Evolutionary conservation across 2,329 filamentous ascomycete species (phyloP).

Genomic region (Plenodomus tracheiphilus): DNA sequence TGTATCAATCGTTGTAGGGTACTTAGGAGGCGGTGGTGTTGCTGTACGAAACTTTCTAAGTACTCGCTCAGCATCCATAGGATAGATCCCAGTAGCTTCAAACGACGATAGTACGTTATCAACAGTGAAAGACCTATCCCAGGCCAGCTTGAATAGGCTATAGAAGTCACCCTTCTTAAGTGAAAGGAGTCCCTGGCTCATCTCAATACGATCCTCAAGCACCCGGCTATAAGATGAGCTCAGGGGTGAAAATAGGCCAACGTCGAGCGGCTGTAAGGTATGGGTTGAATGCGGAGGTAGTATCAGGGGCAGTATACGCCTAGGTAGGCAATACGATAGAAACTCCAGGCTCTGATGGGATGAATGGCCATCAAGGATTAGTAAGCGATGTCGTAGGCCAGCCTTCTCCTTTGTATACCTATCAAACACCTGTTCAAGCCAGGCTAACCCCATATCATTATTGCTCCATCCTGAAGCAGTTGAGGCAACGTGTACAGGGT

Average conservation of each 20-base stretch:
- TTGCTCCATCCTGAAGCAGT: background rate
- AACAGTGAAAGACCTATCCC: background rate
- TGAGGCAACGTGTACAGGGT: background rate
- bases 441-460: background rate
- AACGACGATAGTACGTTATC: background rate
- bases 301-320: background rate
- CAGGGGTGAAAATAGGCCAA: background rate
- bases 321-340: background rate
- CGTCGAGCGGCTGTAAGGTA: background rate
- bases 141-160: background rate
- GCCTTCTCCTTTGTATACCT: slow-evolving; percentile 1
- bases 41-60: background rate
- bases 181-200: background rate
- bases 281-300: background rate
- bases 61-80: background rate
- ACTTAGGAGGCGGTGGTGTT: background rate
- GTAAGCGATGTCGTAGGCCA: background rate
- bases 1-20: background rate
- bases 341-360: background rate
- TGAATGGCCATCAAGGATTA: slow-evolving; percentile 1
- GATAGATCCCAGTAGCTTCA: background rate
- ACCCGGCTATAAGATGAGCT: background rate
- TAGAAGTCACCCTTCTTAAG: background rate
- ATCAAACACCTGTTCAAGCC: background rate
- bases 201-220: background rate